Evolutionary conservation across 805 yeast genomes (phyloP), one percentile per base, ranked within the genome.

Genomic region (Teunomyces pallodes): DNA sequence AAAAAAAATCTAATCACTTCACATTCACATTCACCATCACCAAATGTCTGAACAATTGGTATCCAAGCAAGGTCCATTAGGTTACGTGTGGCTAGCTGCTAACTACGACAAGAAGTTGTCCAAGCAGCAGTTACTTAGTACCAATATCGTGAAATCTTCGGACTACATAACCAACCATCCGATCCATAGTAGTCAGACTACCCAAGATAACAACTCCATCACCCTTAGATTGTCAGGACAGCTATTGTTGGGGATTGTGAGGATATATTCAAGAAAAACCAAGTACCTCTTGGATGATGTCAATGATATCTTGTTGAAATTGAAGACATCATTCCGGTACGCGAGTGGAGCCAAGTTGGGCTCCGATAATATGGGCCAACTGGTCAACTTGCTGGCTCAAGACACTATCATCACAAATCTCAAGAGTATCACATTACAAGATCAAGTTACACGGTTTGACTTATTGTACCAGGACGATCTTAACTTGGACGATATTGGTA

Each of bases 61-160:
- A 16, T 74, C 87, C 2, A 83, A 81, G 51, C 84, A 84, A 60
- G 95, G 96, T 2, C 96, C 96, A 1, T 72, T 90, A 51, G 96
- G 95, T 2, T 87, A 85, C 54, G 90, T 90, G 7, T 90, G 97
- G 97, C 74, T 90, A 42, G 97, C 97, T 8, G 92, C 96, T 16
- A 90, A 88, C 61, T 77, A 90, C 67, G 96, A 90, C 56, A 81
- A 82, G 57, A 85, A 84, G 55, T 77, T 88, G 30, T 77, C 90
- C 38, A 85, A 86, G 57, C 81, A 80, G 46, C 92, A 87, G 60
- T 73, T 85, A 40, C 71, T 89, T 43, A 83, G 80, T 56, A 85
- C 96, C 10, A 80, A 87, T 56, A 83, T 91, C 49, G 62, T 79
- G 10, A 78, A 82, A 50, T 84, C 76, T 1, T 66, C 77, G 7